These are phyloP conservation scores for Trametes cingulata DNA, from an alignment of 768 basidiomycete species.

Conservation along the genomic window DNA sequence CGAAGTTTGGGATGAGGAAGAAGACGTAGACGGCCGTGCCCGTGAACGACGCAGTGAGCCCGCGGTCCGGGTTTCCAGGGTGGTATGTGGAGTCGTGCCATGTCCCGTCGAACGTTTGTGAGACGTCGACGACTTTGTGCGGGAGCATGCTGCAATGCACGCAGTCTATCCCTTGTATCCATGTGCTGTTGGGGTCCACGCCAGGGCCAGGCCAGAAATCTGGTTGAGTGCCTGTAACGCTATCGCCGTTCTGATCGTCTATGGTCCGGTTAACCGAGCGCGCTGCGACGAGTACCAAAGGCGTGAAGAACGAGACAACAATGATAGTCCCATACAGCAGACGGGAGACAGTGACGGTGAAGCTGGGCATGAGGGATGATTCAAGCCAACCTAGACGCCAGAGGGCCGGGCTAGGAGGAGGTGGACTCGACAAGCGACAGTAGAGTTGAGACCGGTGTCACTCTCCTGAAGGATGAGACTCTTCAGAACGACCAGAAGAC, in stretches of 20 bases:
- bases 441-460: no score
- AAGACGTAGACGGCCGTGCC: conserved; percentile 17
- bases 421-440: no score
- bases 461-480: no score
- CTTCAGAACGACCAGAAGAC: no score
- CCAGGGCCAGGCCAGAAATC: background rate
- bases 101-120: conserved; percentile 8
- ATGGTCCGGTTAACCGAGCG: background rate
- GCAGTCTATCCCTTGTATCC: background rate
- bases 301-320: no score
- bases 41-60: background rate
- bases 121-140: background rate
- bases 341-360: background rate
- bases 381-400: no score
- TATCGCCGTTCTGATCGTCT: background rate
- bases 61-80: background rate
- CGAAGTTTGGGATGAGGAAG: conserved; percentile 10
- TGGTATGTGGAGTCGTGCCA: conserved; percentile 20
- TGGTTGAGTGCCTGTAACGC: background rate
- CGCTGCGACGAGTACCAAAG: background rate
- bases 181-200: background rate
- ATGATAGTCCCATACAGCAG: no score
- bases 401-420: no score
- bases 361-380: no score
- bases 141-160: background rate